A percentile compares a stretch with the other conserved stretches of the same genome.
These are phyloP conservation scores for Chaetomiaceae sp. DNA, from an alignment of 2,329 filamentous ascomycete species.

Conservation along the genomic window DNA sequence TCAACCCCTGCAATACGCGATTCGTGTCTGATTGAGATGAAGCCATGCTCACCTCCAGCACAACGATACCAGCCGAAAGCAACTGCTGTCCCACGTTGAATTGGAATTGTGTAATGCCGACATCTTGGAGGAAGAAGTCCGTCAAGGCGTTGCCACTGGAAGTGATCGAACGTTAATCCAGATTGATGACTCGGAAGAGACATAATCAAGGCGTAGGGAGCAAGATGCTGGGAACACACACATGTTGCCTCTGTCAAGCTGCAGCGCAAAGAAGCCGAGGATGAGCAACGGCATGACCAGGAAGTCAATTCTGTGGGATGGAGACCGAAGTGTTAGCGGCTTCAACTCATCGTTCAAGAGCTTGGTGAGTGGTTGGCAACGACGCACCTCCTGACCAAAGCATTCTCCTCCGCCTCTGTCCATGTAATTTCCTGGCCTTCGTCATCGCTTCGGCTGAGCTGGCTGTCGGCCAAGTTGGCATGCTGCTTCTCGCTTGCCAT, in stretches of 20 bases:
- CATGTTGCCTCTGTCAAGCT: conserved; percentile 36
- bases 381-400: conserved; percentile 18
- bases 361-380: not conserved
- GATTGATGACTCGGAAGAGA: not conserved
- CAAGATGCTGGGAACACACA: conserved; percentile 7
- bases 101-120: conserved; percentile 43
- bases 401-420: conserved; percentile 23
- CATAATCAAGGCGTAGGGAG: too few relatives aligned
- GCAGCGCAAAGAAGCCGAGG: conserved; percentile 39
- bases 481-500: conserved; percentile 14
- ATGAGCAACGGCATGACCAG: conserved; percentile 39
- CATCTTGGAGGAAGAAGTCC: conserved; percentile 42
- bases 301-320: conserved; percentile 32
- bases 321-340: not conserved
- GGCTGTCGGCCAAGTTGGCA: conserved; percentile 11
- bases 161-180: not conserved
- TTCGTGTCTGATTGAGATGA: not conserved
- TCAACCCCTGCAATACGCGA: not conserved
- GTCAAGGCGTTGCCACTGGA: conserved; percentile 45
- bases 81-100: conserved; percentile 49
- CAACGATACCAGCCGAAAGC: conserved; percentile 43
- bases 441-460: conserved; percentile 15
- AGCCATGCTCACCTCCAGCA: conserved; percentile 34
- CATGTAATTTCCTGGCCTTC: conserved; percentile 18
- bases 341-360: not conserved